Conservation (phyloP, 2,329 filamentous ascomycete species). For the Dothiorella sarmentorum region DNA sequence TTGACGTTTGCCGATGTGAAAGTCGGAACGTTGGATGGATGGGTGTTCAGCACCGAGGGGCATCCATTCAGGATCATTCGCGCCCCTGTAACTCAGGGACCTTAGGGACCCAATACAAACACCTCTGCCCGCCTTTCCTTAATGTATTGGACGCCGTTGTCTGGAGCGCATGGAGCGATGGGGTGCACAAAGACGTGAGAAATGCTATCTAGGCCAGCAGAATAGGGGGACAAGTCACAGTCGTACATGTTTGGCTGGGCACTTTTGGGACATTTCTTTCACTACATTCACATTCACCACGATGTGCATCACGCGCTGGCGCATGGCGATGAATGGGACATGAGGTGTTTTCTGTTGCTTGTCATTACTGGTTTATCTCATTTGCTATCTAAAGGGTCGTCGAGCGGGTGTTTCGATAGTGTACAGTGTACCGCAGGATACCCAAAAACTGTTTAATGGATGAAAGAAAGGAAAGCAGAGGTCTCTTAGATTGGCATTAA, state of each 20-base stretch:
- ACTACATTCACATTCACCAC: not conserved
- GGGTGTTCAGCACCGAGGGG: conserved; percentile 46
- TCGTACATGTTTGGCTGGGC: not conserved
- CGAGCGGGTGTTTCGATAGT: not conserved
- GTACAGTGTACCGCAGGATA: conserved; percentile 2
- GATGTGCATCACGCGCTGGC: not conserved
- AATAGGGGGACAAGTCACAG: not conserved
- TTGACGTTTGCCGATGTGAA: conserved; percentile 37
- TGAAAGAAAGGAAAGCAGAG: not conserved
- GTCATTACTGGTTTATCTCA: not conserved
- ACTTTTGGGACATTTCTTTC: too few species aligned
- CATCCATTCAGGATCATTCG: conserved; percentile 40
- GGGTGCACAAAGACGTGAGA: not conserved
- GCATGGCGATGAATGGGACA: not conserved
- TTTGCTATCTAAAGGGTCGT: not conserved
- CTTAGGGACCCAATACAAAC: too few species aligned
- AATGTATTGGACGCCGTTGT: too few species aligned
- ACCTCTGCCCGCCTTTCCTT: too few species aligned
- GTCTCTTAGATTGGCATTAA: not conserved
- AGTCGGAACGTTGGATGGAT: conserved; percentile 38
- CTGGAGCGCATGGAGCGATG: not conserved
- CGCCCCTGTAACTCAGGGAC: too few species aligned
- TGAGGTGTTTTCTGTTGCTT: not conserved
- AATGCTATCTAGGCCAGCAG: not conserved
- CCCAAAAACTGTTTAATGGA: not conserved